Conservation (phyloP, 768 basidiomycete species). For the Lepiota brunneoincarnata region DNA sequence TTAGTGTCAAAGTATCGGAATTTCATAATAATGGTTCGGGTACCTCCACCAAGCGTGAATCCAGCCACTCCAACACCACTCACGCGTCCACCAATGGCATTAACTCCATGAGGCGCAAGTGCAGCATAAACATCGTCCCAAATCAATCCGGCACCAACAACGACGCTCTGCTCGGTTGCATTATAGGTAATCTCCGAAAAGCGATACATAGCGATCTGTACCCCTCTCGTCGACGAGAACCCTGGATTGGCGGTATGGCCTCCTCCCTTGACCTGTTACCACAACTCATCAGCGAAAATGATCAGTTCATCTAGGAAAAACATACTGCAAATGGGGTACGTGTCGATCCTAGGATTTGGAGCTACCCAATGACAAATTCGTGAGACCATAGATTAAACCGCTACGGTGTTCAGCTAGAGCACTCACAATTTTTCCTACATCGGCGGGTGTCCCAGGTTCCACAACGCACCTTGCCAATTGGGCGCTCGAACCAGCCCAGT, state of each 20-base stretch:
- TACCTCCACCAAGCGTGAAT: conserved; percentile 56
- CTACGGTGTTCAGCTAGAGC: not conserved
- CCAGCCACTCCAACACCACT: conserved; percentile 60
- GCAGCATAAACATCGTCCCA: conserved; percentile 66
- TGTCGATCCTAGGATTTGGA: conserved; percentile 39
- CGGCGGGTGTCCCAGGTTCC: conserved; percentile 48
- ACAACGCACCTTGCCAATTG: conserved; percentile 48
- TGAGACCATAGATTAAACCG: not conserved
- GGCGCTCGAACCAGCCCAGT: conserved; percentile 50
- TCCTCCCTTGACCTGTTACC: conserved; percentile 55
- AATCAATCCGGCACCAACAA: conserved; percentile 44
- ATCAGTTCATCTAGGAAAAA: not conserved
- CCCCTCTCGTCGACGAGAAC: conserved; percentile 58
- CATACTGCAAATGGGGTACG: conserved; percentile 50
- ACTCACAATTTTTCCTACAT: conserved; percentile 47
- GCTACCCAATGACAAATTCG: conserved; percentile 26
- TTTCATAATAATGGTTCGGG: conserved; percentile 31
- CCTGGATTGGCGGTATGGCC: conserved; percentile 54
- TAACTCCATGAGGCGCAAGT: conserved; percentile 45
- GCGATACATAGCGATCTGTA: conserved; percentile 54
- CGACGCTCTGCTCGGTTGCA: conserved; percentile 33
- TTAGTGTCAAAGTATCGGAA: not conserved
- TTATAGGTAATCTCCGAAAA: conserved; percentile 47
- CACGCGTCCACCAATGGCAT: conserved; percentile 58
- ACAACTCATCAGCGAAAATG: not conserved